phyloP scores from a whole-genome alignment of 176 grass and related monocot species.

The Stipa capillata region DNA sequence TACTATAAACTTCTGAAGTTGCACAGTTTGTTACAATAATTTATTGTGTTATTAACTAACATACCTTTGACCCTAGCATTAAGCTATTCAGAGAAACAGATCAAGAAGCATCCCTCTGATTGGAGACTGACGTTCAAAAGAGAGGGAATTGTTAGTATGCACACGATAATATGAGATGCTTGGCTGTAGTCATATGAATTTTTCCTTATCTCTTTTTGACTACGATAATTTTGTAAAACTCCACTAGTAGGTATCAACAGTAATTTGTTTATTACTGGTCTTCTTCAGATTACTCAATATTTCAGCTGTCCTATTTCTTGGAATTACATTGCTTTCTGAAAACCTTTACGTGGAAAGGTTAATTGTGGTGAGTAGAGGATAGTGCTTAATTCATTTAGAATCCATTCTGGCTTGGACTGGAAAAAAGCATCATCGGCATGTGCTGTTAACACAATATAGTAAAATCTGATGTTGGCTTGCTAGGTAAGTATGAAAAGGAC shows the following conservation, averaged over 20 bases:
- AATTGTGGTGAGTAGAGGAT: too few relatives aligned
- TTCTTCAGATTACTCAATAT: not conserved
- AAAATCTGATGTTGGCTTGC: not conserved
- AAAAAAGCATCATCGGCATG: not conserved
- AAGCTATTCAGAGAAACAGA: conserved; percentile 15
- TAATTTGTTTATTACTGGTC: not conserved
- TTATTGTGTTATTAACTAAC: not conserved
- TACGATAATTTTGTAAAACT: conserved; percentile 1
- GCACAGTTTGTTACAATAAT: not conserved
- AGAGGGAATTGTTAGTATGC: not conserved
- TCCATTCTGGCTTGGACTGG: not conserved
- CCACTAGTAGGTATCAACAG: not conserved
- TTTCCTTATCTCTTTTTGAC: not conserved
- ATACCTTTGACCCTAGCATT: not conserved
- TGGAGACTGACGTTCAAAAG: not conserved
- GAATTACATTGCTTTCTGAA: not conserved
- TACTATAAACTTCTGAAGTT: not conserved
- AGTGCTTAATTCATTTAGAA: not conserved
- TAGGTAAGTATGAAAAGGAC: not conserved
- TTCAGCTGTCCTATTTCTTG: not conserved
- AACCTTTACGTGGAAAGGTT: too few relatives aligned
- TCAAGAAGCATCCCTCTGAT: not conserved
- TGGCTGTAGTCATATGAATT: not conserved
- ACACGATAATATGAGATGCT: not conserved
- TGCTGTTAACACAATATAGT: not conserved